Evolutionary conservation across 768 basidiomycete genomes (phyloP).

Genomic region (Leccinum rimulosum): DNA sequence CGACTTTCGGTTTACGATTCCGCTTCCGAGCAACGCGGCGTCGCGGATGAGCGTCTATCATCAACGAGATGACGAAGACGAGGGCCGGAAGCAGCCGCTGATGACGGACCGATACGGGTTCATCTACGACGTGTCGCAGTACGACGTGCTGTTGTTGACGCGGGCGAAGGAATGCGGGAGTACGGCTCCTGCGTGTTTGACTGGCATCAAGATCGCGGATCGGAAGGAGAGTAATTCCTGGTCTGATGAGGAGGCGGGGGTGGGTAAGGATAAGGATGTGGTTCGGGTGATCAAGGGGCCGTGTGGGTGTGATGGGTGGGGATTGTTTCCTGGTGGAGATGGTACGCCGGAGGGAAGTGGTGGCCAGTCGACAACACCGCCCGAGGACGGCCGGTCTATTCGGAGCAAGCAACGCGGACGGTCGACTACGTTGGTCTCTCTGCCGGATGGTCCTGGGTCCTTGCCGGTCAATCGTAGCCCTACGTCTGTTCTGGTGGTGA

Average conservation of each 20-base stretch:
- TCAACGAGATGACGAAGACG: conserved; percentile 33
- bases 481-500: conserved; percentile 59
- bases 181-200: conserved; percentile 80
- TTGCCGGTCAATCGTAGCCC: conserved; percentile 14
- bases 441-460: conserved; percentile 12
- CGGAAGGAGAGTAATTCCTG: conserved; percentile 76
- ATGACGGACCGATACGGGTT: conserved; percentile 89
- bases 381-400: conserved; percentile 28
- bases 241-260: conserved; percentile 61
- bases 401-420: conserved; percentile 43
- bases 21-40: conserved; percentile 46
- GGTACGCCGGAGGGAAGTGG: conserved; percentile 11
- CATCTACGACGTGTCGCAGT: conserved; percentile 81
- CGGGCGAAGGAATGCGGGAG: conserved; percentile 70
- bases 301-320: conserved; percentile 41
- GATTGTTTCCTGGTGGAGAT: background rate
- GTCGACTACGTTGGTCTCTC: conserved; percentile 34
- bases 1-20: conserved; percentile 70
- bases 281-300: conserved; percentile 40
- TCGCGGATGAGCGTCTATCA: conserved; percentile 52
- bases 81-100: conserved; percentile 45
- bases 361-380: conserved; percentile 12
- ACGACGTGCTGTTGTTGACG: conserved; percentile 74
- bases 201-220: conserved; percentile 86
- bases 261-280: conserved; percentile 9